Percentiles rank a stretch among this genome's conserved stretches.
Evolutionary conservation across 306 rosid species (phyloP).

Genomic region (Psophocarpus tetragonolobus): DNA sequence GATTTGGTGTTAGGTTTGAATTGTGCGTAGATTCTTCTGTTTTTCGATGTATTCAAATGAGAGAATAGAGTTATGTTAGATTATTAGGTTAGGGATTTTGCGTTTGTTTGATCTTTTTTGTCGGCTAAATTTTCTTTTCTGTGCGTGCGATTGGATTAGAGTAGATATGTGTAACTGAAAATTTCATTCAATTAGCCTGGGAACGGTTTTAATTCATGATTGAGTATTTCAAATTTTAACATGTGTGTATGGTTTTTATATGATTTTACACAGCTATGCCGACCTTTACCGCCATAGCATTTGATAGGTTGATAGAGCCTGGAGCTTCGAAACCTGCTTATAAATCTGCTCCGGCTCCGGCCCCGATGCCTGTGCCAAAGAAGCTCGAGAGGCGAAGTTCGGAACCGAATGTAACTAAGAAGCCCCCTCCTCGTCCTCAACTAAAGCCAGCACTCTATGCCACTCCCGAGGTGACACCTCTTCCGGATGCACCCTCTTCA

Average conservation of each 20-base stretch:
- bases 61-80: neutral
- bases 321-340: conserved; percentile 68
- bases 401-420: conserved; percentile 41
- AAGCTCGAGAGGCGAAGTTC: conserved; percentile 61
- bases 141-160: neutral
- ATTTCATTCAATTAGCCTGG: neutral
- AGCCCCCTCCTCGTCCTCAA: conserved; percentile 58
- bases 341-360: conserved; percentile 51
- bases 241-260: conserved; percentile 26
- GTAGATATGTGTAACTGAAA: neutral
- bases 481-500: conserved; percentile 85
- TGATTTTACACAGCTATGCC: conserved; percentile 71
- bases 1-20: conserved; percentile 21
- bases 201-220: neutral
- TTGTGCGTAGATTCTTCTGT: neutral
- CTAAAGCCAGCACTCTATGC: conserved; percentile 87
- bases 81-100: conserved; percentile 27
- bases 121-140: conserved; percentile 1
- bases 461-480: conserved; percentile 84
- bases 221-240: conserved; percentile 18
- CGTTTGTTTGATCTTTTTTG: neutral
- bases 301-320: conserved; percentile 87
- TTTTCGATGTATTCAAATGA: neutral
- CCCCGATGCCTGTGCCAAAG: conserved; percentile 54
- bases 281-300: conserved; percentile 79